phyloP scores from a whole-genome alignment of 805 yeast genomes.

The Saccharomycodes ludwigii region DNA sequence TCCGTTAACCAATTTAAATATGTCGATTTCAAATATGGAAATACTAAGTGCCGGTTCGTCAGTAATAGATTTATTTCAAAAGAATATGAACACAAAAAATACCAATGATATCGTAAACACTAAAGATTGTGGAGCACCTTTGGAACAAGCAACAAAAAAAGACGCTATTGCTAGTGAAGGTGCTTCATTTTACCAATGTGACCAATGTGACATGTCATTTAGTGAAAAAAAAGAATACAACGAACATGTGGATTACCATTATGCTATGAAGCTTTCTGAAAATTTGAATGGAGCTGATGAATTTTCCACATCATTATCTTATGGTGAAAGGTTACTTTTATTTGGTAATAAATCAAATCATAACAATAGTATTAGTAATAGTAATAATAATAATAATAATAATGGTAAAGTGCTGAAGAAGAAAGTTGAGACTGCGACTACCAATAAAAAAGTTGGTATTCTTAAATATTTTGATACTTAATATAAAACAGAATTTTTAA shows the following conservation, averaged over 20 bases:
- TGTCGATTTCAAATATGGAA: constrained; percentile 44
- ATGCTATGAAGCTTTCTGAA: constrained; percentile 37
- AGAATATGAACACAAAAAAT: not conserved
- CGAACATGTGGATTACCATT: constrained; percentile 46
- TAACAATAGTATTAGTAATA: too few species aligned
- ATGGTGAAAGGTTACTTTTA: constrained; percentile 19
- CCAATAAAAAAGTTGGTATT: too few species aligned
- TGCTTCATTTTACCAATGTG: constrained; percentile 8
- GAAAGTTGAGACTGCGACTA: too few species aligned
- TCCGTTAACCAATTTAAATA: constrained; percentile 38
- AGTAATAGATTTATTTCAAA: constrained; percentile 21
- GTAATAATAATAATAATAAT: too few species aligned
- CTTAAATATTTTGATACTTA: too few species aligned
- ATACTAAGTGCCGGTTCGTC: constrained; percentile 24
- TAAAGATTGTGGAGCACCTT: not conserved
- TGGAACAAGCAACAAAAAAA: not conserved
- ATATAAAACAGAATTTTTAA: too few species aligned
- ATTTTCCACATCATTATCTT: constrained; percentile 14
- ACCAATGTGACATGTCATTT: constrained; percentile 13
- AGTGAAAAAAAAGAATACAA: constrained; percentile 9
- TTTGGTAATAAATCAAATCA: constrained; percentile 6
- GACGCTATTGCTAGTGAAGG: not conserved
- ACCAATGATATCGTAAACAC: not conserved
- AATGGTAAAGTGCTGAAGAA: too few species aligned
- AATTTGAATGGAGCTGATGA: constrained; percentile 26